Base-by-base conservation (phyloP, 1,139 yeast species). In the Nakaseomyces nivariensis region DNA sequence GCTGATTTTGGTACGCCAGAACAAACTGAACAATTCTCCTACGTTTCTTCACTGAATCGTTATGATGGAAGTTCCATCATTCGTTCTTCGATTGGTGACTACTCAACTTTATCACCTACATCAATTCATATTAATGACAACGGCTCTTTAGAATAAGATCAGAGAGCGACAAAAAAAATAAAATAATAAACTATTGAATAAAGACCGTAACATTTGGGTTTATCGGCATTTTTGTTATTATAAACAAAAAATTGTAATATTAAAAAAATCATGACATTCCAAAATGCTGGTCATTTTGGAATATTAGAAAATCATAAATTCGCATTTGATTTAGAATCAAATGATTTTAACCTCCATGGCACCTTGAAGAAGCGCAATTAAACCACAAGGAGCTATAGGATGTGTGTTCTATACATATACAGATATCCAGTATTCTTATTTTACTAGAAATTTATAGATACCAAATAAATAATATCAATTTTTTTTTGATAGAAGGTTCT, bases 31-130 rank as follows among this genome's bases (percentile, higher is more conserved):
- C 44, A 41, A n/a, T 41, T 41, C 34, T 41, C 44, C 2, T 41
- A 41, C 25, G 44, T 41, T 4, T 41, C 44, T 13, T 41, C 44
- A 13, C 8, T 41, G 25, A 41, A 41, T 41, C 27, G 44, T 17
- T 41, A 41, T 5, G 34, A 26, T 27, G 44, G 44, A 8, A 41
- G 44, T 11, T 41, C 44, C 11, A 27, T 41, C 5, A 17, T 27
- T 5, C 44, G n/a, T 22, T 41, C 44, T n/a, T 41, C 44, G 5
- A 17, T 41, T n/a, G 44, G 44, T 1, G 44, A 41, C 25, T 41
- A 41, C 34, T 41, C 44, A 4, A 41, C 44, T 1, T 8, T 41
- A 17, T 41, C 44, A 29, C 44, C 44, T 5, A 41, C 44, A 5
- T 41, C 44, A 27, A 41, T 41, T 17, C 44, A 41, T 13, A 41